Percentiles rank a stretch among this genome's conserved stretches.
Conservation (phyloP, 179 eudicot genomes). For the Kewa caespitosa region DNA sequence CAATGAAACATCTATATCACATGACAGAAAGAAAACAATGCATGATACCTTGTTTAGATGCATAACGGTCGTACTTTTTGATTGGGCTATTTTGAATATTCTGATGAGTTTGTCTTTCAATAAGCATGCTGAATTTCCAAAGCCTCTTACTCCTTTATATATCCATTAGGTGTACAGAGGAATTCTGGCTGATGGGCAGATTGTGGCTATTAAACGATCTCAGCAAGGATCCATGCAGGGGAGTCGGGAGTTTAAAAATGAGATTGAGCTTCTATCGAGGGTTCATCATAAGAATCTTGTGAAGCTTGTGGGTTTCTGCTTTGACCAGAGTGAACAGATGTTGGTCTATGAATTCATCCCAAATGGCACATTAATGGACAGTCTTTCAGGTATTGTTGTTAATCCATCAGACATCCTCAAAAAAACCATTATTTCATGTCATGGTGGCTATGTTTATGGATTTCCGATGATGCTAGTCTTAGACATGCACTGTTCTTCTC, state of each 20-base stretch:
- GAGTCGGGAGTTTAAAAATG: conserved; percentile 58
- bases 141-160: not conserved
- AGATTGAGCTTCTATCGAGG: conserved; percentile 71
- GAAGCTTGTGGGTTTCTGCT: conserved; percentile 61
- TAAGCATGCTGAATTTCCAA: not conserved
- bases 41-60: too few species aligned
- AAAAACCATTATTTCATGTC: not conserved
- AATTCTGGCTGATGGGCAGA: conserved; percentile 42
- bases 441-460: not conserved
- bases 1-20: too few species aligned
- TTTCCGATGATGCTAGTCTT: not conserved
- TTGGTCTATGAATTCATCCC: conserved; percentile 60
- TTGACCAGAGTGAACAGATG: conserved; percentile 61
- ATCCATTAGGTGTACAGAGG: conserved; percentile 80
- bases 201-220: conserved; percentile 64
- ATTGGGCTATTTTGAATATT: not conserved
- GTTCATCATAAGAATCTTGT: conserved; percentile 75
- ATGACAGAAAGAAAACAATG: too few species aligned
- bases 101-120: not conserved
- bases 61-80: too few species aligned
- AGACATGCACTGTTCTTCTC: not conserved
- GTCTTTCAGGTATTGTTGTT: conserved; percentile 46
- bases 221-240: conserved; percentile 65
- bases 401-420: not conserved
- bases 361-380: conserved; percentile 52